phyloP scores from a whole-genome alignment of 1,284 basidiomycete species.

The Malassezia brasiliensis region DNA sequence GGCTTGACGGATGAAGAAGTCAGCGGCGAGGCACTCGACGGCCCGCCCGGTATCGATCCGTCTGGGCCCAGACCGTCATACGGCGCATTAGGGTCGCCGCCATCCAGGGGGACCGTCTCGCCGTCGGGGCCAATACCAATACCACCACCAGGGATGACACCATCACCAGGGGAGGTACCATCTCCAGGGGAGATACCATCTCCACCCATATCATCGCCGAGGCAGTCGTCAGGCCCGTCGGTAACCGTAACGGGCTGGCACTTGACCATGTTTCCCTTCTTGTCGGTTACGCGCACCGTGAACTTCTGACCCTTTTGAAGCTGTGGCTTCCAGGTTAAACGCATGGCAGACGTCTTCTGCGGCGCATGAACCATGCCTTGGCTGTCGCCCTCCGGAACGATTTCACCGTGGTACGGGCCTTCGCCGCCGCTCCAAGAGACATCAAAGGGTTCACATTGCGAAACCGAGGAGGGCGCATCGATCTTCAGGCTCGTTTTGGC shows the following conservation, averaged over 20 bases:
- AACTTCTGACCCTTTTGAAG: conserved; percentile 11
- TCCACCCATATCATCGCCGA: not conserved
- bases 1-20: too few relatives aligned
- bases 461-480: conserved; percentile 15
- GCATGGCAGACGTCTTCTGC: too few relatives aligned
- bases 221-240: not conserved
- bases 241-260: not conserved
- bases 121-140: not conserved
- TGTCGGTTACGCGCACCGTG: conserved; percentile 20
- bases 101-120: not conserved
- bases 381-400: conserved; percentile 11
- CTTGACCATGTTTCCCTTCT: conserved; percentile 5
- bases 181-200: not conserved
- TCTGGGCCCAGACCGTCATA: not conserved
- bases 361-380: too few relatives aligned
- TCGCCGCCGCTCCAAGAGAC: conserved; percentile 21
- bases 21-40: too few relatives aligned
- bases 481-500: conserved; percentile 14
- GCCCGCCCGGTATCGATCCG: too few relatives aligned
- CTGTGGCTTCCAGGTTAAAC: conserved; percentile 17
- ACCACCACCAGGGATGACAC: not conserved
- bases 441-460: conserved; percentile 22
- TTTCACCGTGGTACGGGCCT: conserved; percentile 16
- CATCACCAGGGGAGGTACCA: not conserved
- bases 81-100: not conserved